Conservation (phyloP, 352 stramenopile genomes). For the Phytophthora pseudosyringae region DNA sequence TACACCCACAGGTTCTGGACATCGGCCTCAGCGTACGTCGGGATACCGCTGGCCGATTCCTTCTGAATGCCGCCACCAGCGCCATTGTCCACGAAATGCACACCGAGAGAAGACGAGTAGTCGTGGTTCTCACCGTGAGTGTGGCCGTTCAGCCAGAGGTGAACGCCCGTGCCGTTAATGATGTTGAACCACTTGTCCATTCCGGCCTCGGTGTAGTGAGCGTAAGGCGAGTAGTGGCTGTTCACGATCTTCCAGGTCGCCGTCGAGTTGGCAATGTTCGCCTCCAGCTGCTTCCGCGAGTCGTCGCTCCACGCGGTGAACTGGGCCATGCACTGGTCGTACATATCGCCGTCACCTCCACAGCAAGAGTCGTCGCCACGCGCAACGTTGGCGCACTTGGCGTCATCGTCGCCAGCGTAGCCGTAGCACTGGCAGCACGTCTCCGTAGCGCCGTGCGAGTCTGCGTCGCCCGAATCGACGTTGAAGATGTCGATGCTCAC, state of each 20-base stretch:
- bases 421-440: conserved; percentile 68
- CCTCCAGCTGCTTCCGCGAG: conserved; percentile 42
- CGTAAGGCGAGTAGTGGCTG: conserved; percentile 62
- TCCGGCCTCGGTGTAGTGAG: conserved; percentile 41
- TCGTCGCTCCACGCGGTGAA: conserved; percentile 53
- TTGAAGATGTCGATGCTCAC: conserved; percentile 50
- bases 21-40: no score
- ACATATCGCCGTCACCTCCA: conserved; percentile 45
- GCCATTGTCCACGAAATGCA: conserved; percentile 78
- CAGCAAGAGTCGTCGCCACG: conserved; percentile 45
- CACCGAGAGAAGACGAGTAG: conserved; percentile 48
- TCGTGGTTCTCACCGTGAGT: conserved; percentile 60
- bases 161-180: conserved; percentile 40
- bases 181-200: conserved; percentile 53
- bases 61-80: conserved; percentile 43
- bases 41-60: no score
- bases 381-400: conserved; percentile 43
- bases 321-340: conserved; percentile 44
- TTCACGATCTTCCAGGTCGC: conserved; percentile 72
- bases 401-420: conserved; percentile 47
- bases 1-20: conserved; percentile 62
- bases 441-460: conserved; percentile 50
- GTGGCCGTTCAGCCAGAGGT: conserved; percentile 29
- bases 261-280: conserved; percentile 51
- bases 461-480: conserved; percentile 34